Percentiles rank a stretch among this genome's conserved stretches.
phyloP scores from a whole-genome alignment of 2,329 filamentous ascomycete genomes.

The Talaromyces sp. region DNA sequence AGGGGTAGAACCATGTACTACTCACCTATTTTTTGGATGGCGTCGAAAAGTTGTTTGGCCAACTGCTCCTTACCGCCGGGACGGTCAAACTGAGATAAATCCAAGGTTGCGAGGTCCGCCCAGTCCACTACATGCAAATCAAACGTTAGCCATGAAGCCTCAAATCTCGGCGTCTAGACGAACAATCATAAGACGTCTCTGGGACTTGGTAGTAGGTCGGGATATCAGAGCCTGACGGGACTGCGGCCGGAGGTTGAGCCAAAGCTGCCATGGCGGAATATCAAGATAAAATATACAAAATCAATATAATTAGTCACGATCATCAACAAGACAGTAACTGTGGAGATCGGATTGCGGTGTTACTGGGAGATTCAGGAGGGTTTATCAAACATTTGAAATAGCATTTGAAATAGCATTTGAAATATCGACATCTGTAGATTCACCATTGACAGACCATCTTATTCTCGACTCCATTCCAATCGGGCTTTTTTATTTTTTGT shows the following conservation, averaged over 20 bases:
- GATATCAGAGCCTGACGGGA: neutral
- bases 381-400: neutral
- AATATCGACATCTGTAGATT: neutral
- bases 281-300: neutral
- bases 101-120: constrained; percentile 54
- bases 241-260: neutral
- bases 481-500: neutral
- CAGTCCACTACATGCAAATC: constrained; percentile 28
- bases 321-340: neutral
- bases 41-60: constrained; percentile 50
- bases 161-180: neutral
- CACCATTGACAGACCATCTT: neutral
- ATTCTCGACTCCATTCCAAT: neutral
- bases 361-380: neutral
- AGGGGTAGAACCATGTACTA: neutral
- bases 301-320: neutral
- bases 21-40: constrained; percentile 39
- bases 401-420: neutral
- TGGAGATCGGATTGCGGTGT: neutral
- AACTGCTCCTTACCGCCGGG: constrained; percentile 51
- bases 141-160: neutral
- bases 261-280: neutral
- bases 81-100: constrained; percentile 49
- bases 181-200: constrained; percentile 8
- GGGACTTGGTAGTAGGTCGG: constrained; percentile 6